Base-by-base conservation (phyloP, 345 rosid species). In the Tarenaya hassleriana region DNA sequence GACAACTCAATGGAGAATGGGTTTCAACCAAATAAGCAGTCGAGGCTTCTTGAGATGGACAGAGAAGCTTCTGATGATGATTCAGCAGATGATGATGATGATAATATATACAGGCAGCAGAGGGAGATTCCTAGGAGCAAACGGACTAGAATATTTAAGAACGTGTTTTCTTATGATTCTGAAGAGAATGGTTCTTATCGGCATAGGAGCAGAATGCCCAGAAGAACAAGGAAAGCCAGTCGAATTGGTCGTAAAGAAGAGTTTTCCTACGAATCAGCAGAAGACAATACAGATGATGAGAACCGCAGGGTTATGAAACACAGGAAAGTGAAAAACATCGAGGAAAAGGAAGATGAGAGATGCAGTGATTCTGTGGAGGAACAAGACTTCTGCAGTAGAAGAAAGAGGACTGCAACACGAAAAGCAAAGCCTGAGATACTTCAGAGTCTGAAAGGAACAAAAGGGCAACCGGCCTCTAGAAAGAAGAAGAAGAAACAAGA, bases 61-160 rank as follows among this genome's bases (percentile, higher is more conserved):
- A 55, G 49, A 63, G 60, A 54, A 9, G 43, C 60, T 61, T 71
- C 75, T 5, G 57, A 64, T 58, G 60, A 63, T 69, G 67, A 37
- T 21, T 47, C 9, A 13, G 61, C 60, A 47, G 76, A 51, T 52
- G 42, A 65, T 49, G 53, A 63, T 59, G 67, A 60, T 49, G 75
- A 56, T 48, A 60, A 62, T 68, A 56, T 63, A 56, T 67, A 56
- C 49, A 62, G 52, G 63, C 73, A 57, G 58, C 60, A 54, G 31
- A 50, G 52, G 55, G 80, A 70, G 58, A 64, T 52, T 49, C 69
- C 68, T n/a, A 81, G 77, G 68, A 67, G 69, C 62, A 75, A 69
- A 61, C 73, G 51, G 62, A 42, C 61, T 32, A 72, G 61, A 58
- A 61, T 61, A 31, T 13, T 56, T 32, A 70, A 69, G 38, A 71